Evolutionary conservation across 371 early-diverging fungal genomes (phyloP).

Genomic region (Mucor velutinosus): DNA sequence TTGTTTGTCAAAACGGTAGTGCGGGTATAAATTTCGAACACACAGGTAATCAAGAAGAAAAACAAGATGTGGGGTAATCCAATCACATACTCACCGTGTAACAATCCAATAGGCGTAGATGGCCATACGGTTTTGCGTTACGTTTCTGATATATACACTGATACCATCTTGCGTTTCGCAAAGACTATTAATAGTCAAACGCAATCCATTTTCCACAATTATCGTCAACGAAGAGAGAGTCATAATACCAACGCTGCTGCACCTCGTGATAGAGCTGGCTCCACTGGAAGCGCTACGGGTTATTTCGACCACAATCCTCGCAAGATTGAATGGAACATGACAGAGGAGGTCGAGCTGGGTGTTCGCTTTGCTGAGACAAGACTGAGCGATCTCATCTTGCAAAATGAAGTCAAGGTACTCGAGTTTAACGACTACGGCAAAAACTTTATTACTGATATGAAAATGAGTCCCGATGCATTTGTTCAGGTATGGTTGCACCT

Average conservation of each 20-base stretch:
- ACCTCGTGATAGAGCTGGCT: constrained; percentile 24
- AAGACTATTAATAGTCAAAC: constrained; percentile 58
- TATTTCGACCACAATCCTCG: constrained; percentile 49
- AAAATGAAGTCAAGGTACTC: constrained; percentile 67
- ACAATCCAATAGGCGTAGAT: constrained; percentile 47
- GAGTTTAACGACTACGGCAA: constrained; percentile 70
- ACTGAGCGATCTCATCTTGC: constrained; percentile 54
- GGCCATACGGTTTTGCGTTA: constrained; percentile 61
- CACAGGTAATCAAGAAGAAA: constrained; percentile 39
- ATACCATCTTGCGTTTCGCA: constrained; percentile 59
- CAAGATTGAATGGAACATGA: constrained; percentile 56
- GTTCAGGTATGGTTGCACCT: constrained; percentile 54
- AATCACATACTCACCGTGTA: not conserved
- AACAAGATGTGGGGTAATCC: not conserved
- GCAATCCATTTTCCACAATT: constrained; percentile 50
- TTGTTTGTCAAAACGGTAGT: constrained; percentile 61
- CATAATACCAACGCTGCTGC: not conserved
- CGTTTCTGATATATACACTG: constrained; percentile 61
- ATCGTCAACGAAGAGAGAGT: constrained; percentile 15
- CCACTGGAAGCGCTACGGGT: constrained; percentile 14
- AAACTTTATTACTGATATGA: constrained; percentile 67
- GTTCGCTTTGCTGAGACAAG: constrained; percentile 59
- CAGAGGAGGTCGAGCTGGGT: constrained; percentile 39
- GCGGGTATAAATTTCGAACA: constrained; percentile 65
- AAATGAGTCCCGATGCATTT: constrained; percentile 76